A percentile compares a stretch with the other conserved stretches of the same genome.
These are phyloP conservation scores for Pseudocercospora ulei DNA, from an alignment of 2,329 filamentous ascomycete species.

Conservation along the genomic window DNA sequence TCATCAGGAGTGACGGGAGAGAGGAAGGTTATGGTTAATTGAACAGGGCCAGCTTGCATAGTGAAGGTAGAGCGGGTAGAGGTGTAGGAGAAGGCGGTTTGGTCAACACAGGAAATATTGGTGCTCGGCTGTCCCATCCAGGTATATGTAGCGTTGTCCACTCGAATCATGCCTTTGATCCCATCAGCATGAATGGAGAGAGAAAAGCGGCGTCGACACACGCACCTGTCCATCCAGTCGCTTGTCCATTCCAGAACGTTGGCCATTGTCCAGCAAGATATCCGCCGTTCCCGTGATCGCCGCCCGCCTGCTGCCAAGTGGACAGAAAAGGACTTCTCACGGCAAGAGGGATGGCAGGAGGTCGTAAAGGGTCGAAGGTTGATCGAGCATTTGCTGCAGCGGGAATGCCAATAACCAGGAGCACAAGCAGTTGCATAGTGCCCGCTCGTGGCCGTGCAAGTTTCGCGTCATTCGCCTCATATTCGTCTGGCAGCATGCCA, in stretches of 20 bases:
- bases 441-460: no score
- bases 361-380: slow-evolving; percentile 53
- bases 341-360: slow-evolving; percentile 61
- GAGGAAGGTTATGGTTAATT: slow-evolving; percentile 15
- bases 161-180: slow-evolving; percentile 50
- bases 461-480: no score
- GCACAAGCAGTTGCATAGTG: no score
- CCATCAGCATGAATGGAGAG: slow-evolving; percentile 1
- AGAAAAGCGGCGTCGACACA: no score
- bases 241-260: slow-evolving; percentile 50
- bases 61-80: slow-evolving; percentile 62
- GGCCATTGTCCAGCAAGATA: slow-evolving; percentile 52
- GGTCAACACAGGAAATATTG: slow-evolving; percentile 43
- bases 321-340: slow-evolving; percentile 66
- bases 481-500: no score
- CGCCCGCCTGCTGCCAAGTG: slow-evolving; percentile 55
- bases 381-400: slow-evolving; percentile 20
- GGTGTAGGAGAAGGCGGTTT: slow-evolving; percentile 58
- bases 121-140: slow-evolving; percentile 36
- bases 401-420: slow-evolving; percentile 16
- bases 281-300: slow-evolving; percentile 53
- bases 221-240: slow-evolving; percentile 52
- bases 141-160: slow-evolving; percentile 51
- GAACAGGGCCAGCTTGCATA: slow-evolving; percentile 40
- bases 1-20: slow-evolving; percentile 12